Evolutionary conservation across 2,329 filamentous ascomycete species (phyloP), one percentile per base, ranked within the genome.

Genomic region (Tolypocladium tropicale): DNA sequence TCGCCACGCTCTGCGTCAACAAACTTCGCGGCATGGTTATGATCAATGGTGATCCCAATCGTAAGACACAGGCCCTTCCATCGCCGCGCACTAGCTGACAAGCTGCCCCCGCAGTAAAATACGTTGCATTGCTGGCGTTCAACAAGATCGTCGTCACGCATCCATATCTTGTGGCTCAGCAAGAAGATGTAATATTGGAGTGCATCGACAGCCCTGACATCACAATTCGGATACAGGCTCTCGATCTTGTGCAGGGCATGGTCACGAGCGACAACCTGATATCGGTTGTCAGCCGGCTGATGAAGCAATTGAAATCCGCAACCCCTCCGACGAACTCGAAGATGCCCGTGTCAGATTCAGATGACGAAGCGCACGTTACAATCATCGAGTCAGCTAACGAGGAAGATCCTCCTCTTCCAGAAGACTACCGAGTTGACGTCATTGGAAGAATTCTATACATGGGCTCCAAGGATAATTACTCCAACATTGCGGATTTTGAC

Each of bases 121-220:
- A 96, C 66, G 94, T 99, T 64, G 93, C 94, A 1, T 76, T 99
- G 53, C 79, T 99, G 58, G 93, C 94, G 1, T 95, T 99, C 73
- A 95, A 95, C 69, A 93, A 92, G 68, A 96, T 99, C 63, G 93
- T 96, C 33, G 72, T 82, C 23, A 94, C 92, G 0, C 92, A 99
- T 68, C 88, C 93, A 3, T 85, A 86, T 67, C 80, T 99, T 34
- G 94, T 99, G 32, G 86, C 90, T 6, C 82, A 93, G 68, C 94
- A 99, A 68, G 90, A 96, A 69, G 93, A 97, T 71, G 93, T 97
- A 52, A 96, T 99, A 60, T 78, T 99, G 68, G 88, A 95, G 65
- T 99, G 94, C 68, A 90, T 99, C 64, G 94, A 97, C 69, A 95
- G 95, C 69, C 80, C 89, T 0, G 94, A 99, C 65, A 94, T 99